Evolutionary conservation across 805 yeast genomes (phyloP), one percentile per base, ranked within the genome.

Genomic region (Sugiyamaella americana): DNA sequence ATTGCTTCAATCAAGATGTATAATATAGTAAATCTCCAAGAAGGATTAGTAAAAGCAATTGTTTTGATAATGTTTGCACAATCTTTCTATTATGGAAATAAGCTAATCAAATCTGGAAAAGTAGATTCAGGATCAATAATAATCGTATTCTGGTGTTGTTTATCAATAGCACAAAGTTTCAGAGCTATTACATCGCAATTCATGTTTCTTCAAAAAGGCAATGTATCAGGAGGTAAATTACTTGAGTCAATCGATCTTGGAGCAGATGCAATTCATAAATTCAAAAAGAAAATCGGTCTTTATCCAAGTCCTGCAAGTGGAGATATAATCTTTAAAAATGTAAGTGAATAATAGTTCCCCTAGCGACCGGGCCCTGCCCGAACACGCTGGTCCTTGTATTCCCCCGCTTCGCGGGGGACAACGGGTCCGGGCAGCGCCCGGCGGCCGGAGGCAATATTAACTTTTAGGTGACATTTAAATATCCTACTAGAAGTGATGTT

Each of bases 1-100:
- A 63, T 73, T 2, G 79, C 70, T 52, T 65, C 70, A 37, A 68
- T 68, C 38, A 57, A 72, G 37, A 69, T 77, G n/a, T 57, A 77
- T 21, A 35, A 48, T 5, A 73, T 70, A 13, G 65, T 78, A 3
- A 68, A 80, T 10, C 57, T 75, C 0, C 88, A 87, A 58, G 62
- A 74, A 19, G 82, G 84, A 0, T 37, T 75, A 0, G 63, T 82
- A 43, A 75, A 82, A 55, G 65, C 75, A 20, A 54, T 89, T 3
- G 73, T 82, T 0, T 67, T 87, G 34, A 60, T 80, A 59, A 81
- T 88, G 80, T 88, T 91, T 68, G 84, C 89, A 2, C 96, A 87
- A 63, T 94, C 91, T 0, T 85, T 93, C 57, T 88, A 95, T 87
- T 91, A 83, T 66, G 99, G 98, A 1, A 75, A 82, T 23, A 71